These are phyloP conservation scores for Setaria italica DNA, from an alignment of 202 grass and related monocot species.

Conservation along the genomic window DNA sequence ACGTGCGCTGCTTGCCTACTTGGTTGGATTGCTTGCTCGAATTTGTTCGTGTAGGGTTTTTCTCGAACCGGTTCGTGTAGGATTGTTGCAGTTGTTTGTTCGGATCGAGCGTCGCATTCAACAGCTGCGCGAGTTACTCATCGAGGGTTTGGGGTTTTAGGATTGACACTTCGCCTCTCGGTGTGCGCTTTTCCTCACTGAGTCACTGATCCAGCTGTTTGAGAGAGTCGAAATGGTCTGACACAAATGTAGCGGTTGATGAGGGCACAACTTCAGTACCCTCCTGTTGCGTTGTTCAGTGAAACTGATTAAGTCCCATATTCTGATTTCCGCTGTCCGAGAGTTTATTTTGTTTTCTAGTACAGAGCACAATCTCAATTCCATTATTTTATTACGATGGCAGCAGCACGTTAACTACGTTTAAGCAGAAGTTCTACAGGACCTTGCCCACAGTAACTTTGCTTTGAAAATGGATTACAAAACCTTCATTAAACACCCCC, in stretches of 20 bases:
- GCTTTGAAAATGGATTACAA: slow-evolving; percentile 6
- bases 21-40: not conserved
- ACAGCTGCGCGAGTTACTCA: not conserved
- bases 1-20: not conserved
- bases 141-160: slow-evolving; percentile 25
- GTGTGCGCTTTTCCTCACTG: slow-evolving; percentile 1
- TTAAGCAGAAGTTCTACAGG: not conserved
- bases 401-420: not conserved
- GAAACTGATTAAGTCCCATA: not conserved
- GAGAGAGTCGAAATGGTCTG: slow-evolving; percentile 25
- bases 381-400: not conserved
- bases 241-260: not conserved
- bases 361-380: not conserved
- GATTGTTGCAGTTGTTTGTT: slow-evolving; percentile 1
- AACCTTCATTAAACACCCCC: not conserved
- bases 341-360: slow-evolving; percentile 14
- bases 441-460: not conserved
- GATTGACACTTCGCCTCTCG: not conserved
- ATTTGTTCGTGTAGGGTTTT: slow-evolving; percentile 8
- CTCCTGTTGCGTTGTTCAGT: not conserved
- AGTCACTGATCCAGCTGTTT: not conserved
- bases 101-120: not conserved
- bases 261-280: not conserved
- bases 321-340: not conserved
- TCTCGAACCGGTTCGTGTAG: not conserved